A percentile compares a stretch with the other conserved stretches of the same genome.
These are phyloP conservation scores for Bolboschoenus planiculmis DNA, from an alignment of 176 grass and related monocot species.

Conservation along the genomic window DNA sequence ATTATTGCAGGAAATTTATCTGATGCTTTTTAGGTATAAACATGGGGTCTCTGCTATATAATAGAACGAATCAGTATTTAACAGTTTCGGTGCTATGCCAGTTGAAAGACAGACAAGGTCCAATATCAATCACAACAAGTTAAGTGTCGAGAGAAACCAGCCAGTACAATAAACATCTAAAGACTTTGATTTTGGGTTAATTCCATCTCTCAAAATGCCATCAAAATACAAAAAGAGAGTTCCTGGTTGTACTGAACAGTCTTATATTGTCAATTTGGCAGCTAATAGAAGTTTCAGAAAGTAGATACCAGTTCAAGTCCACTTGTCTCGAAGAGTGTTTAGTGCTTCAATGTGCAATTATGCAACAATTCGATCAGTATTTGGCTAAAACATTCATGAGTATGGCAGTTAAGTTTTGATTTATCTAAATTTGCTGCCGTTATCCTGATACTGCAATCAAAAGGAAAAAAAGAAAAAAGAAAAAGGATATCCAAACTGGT, in stretches of 20 bases:
- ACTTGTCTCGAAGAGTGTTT: not conserved
- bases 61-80: not conserved
- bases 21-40: too few relatives aligned
- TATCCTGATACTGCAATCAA: not conserved
- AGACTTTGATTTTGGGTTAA: not conserved
- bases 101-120: not conserved
- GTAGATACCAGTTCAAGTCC: not conserved
- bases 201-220: not conserved
- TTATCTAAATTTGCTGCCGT: not conserved
- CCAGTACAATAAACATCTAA: not conserved
- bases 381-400: too few relatives aligned
- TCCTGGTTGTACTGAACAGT: not conserved
- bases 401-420: not conserved
- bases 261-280: not conserved
- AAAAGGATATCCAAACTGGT: not conserved
- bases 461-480: too few relatives aligned
- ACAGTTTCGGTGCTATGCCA: not conserved
- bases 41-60: not conserved
- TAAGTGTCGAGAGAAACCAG: not conserved
- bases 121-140: not conserved
- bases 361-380: not conserved
- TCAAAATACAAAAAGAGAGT: not conserved
- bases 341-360: not conserved
- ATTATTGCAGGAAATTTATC: too few relatives aligned
- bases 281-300: not conserved